These are phyloP conservation scores for Brassica hybrid DNA, from an alignment of 441 rosid species.

Conservation along the genomic window DNA sequence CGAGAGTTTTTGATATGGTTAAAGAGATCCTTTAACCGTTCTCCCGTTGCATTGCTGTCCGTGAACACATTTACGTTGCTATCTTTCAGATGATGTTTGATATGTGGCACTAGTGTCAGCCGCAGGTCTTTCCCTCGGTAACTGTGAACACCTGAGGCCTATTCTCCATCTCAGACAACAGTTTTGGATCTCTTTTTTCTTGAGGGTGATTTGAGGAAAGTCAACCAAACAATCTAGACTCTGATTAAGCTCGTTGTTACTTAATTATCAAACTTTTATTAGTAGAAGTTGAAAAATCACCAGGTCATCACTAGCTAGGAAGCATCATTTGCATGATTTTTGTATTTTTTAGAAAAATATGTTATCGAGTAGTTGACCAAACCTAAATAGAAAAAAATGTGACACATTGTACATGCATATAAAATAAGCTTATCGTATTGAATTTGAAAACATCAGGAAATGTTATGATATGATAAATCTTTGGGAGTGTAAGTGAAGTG, in stretches of 20 bases:
- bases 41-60: background rate
- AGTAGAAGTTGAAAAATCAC: background rate
- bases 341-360: background rate
- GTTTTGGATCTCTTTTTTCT: background rate
- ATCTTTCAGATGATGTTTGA: background rate
- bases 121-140: background rate
- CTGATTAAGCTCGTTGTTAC: background rate
- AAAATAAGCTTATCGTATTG: background rate
- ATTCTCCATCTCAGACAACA: background rate
- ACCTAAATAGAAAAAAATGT: background rate
- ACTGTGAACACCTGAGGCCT: background rate
- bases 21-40: background rate
- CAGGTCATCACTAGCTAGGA: background rate
- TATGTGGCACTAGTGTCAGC: background rate
- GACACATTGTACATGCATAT: background rate
- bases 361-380: background rate
- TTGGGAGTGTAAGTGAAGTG: slow-evolving; percentile 2
- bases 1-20: background rate
- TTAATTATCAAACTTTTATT: background rate
- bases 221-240: background rate
- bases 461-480: background rate
- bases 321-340: background rate
- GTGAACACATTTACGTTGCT: background rate
- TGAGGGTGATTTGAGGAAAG: background rate
- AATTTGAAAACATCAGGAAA: background rate